Evolutionary conservation across 2,329 filamentous ascomycete genomes (phyloP).

Genomic region (Ciborinia camelliae): DNA sequence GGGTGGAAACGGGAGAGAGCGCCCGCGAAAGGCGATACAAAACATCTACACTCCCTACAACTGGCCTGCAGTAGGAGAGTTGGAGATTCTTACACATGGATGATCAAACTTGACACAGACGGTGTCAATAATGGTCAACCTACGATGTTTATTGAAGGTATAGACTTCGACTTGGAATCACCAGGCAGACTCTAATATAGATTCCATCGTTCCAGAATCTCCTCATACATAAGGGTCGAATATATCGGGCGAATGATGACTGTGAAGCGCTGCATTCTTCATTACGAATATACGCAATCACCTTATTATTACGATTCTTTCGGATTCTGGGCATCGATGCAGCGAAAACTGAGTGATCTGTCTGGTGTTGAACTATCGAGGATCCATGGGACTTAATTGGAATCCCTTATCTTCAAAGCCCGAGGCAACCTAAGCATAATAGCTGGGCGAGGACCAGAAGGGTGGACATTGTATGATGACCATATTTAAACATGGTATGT

Average conservation of each 20-base stretch:
- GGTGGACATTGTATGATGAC: conserved; percentile 2
- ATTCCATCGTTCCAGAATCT: too few relatives aligned
- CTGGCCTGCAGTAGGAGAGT: neutral
- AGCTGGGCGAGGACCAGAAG: neutral
- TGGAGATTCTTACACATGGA: neutral
- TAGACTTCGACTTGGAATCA: too few relatives aligned
- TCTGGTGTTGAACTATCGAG: neutral
- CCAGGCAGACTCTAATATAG: too few relatives aligned
- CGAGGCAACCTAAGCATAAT: too few relatives aligned
- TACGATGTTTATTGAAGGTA: too few relatives aligned
- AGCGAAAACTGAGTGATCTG: neutral
- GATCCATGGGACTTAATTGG: neutral
- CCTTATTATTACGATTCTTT: neutral
- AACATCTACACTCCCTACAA: neutral
- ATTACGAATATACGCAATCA: neutral
- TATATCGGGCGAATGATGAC: neutral
- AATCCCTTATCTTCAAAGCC: too few relatives aligned
- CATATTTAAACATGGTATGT: neutral
- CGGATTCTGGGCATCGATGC: neutral
- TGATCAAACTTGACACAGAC: neutral
- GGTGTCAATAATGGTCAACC: neutral
- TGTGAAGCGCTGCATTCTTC: neutral
- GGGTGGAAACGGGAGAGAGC: neutral
- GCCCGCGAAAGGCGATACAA: neutral
- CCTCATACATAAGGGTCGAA: too few relatives aligned